Evolutionary conservation across 164 flowering plant species (phyloP).

Genomic region (Litsea cubeba): DNA sequence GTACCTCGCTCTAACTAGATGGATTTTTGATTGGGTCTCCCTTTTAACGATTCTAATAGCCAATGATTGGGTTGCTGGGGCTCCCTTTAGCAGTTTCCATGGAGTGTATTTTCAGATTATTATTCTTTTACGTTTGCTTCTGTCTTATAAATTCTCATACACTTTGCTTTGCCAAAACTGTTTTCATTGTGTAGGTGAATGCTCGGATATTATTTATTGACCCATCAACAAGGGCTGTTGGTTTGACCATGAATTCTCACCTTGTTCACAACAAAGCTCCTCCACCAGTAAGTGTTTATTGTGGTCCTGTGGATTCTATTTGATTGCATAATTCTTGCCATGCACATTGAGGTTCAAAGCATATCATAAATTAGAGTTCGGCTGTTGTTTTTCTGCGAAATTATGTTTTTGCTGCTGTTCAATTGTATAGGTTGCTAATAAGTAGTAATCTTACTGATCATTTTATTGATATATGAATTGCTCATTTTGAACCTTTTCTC

Average conservation of each 20-base stretch:
- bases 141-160: background rate
- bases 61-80: too few relatives aligned
- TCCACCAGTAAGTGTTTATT: constrained; percentile 52
- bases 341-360: background rate
- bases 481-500: background rate
- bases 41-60: too few relatives aligned
- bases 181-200: constrained; percentile 48
- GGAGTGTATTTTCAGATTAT: background rate
- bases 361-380: background rate
- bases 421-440: too few relatives aligned
- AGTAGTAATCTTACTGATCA: background rate
- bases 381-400: background rate
- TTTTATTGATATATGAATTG: background rate
- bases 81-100: background rate
- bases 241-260: constrained; percentile 85
- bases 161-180: background rate
- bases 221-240: constrained; percentile 90
- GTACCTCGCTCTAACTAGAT: too few relatives aligned
- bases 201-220: constrained; percentile 93
- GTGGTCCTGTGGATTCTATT: background rate
- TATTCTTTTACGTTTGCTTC: background rate
- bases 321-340: background rate
- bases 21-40: too few relatives aligned
- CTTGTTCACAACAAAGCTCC: constrained; percentile 75
- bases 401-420: background rate